A percentile compares a stretch with the other conserved stretches of the same genome.
Evolutionary conservation across 2,329 filamentous ascomycete genomes (phyloP).

Genomic region (Aspergillus pseudotamarii): DNA sequence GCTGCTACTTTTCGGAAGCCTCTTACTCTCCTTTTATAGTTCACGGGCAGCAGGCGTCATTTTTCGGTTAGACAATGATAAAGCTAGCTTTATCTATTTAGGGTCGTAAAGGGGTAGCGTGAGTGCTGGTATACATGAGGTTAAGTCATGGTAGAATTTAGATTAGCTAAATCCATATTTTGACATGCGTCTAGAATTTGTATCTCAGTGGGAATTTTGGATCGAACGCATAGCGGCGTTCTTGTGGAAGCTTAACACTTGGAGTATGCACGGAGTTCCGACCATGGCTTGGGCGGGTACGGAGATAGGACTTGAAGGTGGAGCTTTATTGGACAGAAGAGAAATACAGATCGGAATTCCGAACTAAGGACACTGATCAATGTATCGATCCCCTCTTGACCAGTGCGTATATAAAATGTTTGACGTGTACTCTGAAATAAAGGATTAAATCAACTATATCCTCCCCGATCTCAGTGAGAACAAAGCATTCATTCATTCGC

Average conservation of each 20-base stretch:
- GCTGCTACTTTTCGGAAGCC: too few species aligned
- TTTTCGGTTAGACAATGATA: too few species aligned
- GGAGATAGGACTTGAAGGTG: background rate
- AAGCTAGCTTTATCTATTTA: too few species aligned
- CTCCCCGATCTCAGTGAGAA: accelerated
- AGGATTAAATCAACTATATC: background rate
- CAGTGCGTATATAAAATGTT: background rate
- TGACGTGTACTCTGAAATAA: background rate
- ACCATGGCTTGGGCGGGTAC: background rate
- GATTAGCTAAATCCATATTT: too few species aligned
- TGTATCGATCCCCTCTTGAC: background rate
- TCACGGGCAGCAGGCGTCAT: too few species aligned
- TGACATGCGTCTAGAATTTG: too few species aligned
- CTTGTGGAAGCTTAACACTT: background rate
- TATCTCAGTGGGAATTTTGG: too few species aligned
- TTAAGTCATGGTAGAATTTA: too few species aligned
- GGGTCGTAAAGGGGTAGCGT: too few species aligned
- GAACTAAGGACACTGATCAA: background rate
- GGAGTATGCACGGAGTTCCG: background rate
- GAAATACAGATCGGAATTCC: background rate
- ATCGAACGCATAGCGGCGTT: too few species aligned
- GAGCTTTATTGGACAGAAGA: background rate
- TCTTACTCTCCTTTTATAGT: too few species aligned
- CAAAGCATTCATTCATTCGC: background rate
- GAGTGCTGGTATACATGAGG: too few species aligned